A percentile compares a stretch with the other conserved stretches of the same genome.
Evolutionary conservation across 2,329 filamentous ascomycete species (phyloP).

Genomic region (Aspergillus sp.): DNA sequence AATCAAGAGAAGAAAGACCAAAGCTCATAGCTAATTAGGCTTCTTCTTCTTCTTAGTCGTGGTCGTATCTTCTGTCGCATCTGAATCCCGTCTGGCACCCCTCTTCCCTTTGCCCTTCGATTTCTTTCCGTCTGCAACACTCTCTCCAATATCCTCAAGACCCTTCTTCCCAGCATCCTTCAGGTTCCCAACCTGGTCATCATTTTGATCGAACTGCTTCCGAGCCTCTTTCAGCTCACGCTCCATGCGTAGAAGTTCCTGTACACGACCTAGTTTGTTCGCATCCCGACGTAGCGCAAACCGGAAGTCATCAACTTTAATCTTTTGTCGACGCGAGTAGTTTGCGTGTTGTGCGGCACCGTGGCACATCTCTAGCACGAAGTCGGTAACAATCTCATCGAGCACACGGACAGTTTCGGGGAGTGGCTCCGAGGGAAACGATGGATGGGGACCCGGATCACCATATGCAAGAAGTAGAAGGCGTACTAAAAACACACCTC

Average conservation of each 20-base stretch:
- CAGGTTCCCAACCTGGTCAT: conserved; percentile 40
- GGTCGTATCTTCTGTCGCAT: conserved; percentile 36
- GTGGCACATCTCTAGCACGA: conserved; percentile 91
- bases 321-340: conserved; percentile 87
- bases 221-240: conserved; percentile 80
- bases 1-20: conserved; percentile 1
- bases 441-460: conserved; percentile 48
- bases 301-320: conserved; percentile 97
- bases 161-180: conserved; percentile 41
- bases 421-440: conserved; percentile 75
- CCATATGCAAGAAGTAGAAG: conserved; percentile 47
- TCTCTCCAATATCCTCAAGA: conserved; percentile 29
- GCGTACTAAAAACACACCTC: conserved; percentile 30
- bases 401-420: conserved; percentile 81
- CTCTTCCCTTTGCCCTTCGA: conserved; percentile 38
- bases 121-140: conserved; percentile 33
- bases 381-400: conserved; percentile 95
- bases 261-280: conserved; percentile 81
- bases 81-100: conserved; percentile 30
- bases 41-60: conserved; percentile 35
- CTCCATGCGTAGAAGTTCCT: conserved; percentile 86
- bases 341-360: conserved; percentile 82
- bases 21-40: conserved; percentile 8
- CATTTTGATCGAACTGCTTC: conserved; percentile 55
- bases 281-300: conserved; percentile 87